These are phyloP conservation scores for Microsporum audouinii DNA, from an alignment of 2,329 filamentous ascomycete genomes.

Conservation along the genomic window DNA sequence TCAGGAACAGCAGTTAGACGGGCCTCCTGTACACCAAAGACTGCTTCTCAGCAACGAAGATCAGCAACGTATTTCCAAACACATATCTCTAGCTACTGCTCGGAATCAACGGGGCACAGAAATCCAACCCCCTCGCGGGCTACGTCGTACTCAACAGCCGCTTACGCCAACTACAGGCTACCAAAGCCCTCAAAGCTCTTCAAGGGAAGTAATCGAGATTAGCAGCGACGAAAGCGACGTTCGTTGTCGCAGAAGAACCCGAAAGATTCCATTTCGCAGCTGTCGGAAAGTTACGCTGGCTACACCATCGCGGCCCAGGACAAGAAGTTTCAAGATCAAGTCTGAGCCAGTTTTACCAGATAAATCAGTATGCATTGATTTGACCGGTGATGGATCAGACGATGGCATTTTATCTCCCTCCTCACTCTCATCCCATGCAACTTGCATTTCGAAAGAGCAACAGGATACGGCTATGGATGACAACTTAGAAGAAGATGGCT, in stretches of 20 bases:
- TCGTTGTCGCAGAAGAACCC: not conserved
- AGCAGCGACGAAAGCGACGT: not conserved
- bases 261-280: not conserved
- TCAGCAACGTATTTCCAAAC: conserved; percentile 7
- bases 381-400: not conserved
- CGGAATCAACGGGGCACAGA: not conserved
- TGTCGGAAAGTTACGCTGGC: not conserved
- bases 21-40: conserved; percentile 11
- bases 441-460: not conserved
- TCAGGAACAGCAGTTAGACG: conserved; percentile 24
- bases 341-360: not conserved
- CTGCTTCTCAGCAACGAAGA: not conserved
- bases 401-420: not conserved
- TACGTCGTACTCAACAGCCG: not conserved
- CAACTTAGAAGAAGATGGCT: not conserved
- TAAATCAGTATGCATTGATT: not conserved
- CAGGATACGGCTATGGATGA: not conserved
- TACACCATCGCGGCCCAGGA: not conserved
- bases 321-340: not conserved
- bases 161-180: not conserved
- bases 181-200: not conserved
- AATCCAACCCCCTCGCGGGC: not conserved
- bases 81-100: not conserved
- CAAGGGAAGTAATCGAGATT: not conserved
- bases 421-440: not conserved